phyloP scores from a whole-genome alignment of 2,329 filamentous ascomycete genomes.

The Venturia carpophila region DNA sequence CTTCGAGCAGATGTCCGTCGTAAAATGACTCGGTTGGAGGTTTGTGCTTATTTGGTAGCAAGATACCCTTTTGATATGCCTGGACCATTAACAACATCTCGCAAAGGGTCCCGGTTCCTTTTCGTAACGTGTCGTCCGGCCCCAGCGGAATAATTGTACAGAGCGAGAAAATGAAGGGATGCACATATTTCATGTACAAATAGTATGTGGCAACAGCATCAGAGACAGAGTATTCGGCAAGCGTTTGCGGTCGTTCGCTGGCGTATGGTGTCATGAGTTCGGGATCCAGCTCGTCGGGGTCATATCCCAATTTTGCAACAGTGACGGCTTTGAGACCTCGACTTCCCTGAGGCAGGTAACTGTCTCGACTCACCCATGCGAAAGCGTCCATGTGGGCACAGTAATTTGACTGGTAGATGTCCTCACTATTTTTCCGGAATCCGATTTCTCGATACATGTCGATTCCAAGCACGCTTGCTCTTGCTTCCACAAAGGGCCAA shows the following conservation, averaged over 20 bases:
- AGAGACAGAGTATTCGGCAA: slow-evolving; percentile 97
- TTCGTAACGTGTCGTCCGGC: slow-evolving; percentile 85
- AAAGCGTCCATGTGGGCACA: slow-evolving; percentile 99
- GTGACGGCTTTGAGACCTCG: slow-evolving; percentile 96
- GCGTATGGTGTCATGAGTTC: slow-evolving; percentile 92
- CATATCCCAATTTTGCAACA: slow-evolving; percentile 94
- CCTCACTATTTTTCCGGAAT: slow-evolving; percentile 89
- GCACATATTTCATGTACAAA: slow-evolving; percentile 99
- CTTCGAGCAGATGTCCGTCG: slow-evolving; percentile 92
- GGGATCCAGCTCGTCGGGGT: slow-evolving; percentile 94
- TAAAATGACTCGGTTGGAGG: slow-evolving; percentile 89
- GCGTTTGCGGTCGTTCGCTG: slow-evolving; percentile 78
- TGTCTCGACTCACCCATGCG: slow-evolving; percentile 97
- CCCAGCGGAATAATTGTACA: slow-evolving; percentile 93
- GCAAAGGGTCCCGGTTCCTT: slow-evolving; percentile 96
- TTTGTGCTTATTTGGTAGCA: slow-evolving; percentile 92
- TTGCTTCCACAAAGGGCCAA: slow-evolving; percentile 95
- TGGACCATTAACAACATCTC: slow-evolving; percentile 99
- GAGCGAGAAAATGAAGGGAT: slow-evolving; percentile 97
- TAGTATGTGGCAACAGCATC: slow-evolving; percentile 99
- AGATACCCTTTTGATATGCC: slow-evolving; percentile 84
- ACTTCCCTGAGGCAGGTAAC: slow-evolving; percentile 93
- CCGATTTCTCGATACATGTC: slow-evolving; percentile 99
- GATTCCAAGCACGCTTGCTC: slow-evolving; percentile 88
- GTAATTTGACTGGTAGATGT: slow-evolving; percentile 93